Percentiles rank a stretch among this genome's conserved stretches.
Conservation (phyloP, 192 early-diverging fungal species). For the Podila epicladia region DNA sequence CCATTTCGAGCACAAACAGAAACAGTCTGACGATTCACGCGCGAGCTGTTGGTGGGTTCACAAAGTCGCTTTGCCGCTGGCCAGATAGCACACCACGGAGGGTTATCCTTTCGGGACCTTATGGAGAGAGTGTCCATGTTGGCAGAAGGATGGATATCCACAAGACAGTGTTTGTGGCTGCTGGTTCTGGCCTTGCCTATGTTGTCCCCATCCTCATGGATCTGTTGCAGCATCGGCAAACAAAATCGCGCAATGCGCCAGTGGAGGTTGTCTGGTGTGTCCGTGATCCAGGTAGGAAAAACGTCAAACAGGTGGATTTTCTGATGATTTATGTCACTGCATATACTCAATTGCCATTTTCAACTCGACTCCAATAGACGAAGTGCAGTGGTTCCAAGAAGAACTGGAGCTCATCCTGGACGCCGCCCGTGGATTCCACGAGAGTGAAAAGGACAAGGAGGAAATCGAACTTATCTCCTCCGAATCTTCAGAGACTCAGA, state of each 20-base stretch:
- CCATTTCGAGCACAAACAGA: constrained; percentile 47
- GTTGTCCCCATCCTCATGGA: constrained; percentile 54
- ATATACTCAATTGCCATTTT: not conserved
- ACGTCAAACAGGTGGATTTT: not conserved
- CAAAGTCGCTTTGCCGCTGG: constrained; percentile 39
- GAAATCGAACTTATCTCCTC: constrained; percentile 26
- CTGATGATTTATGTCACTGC: not conserved
- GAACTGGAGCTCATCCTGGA: constrained; percentile 37
- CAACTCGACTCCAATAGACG: constrained; percentile 8
- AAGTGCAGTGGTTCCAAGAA: constrained; percentile 47
- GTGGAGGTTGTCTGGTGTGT: constrained; percentile 41
- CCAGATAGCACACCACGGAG: constrained; percentile 43
- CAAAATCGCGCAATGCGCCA: not conserved
- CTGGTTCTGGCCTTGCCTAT: constrained; percentile 59
- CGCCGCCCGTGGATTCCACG: constrained; percentile 25
- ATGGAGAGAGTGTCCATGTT: constrained; percentile 32
- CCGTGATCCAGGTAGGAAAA: constrained; percentile 36
- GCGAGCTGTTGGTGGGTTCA: constrained; percentile 55
- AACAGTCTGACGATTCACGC: constrained; percentile 49
- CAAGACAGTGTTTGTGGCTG: constrained; percentile 49
- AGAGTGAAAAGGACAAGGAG: constrained; percentile 31
- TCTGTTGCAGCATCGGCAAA: constrained; percentile 2
- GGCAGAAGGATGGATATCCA: constrained; percentile 14
- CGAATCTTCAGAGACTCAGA: constrained; percentile 1
- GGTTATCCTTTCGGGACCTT: constrained; percentile 57